phyloP scores from a whole-genome alignment of 1,139 yeast genomes.

The Lodderomyces elongisporus region DNA sequence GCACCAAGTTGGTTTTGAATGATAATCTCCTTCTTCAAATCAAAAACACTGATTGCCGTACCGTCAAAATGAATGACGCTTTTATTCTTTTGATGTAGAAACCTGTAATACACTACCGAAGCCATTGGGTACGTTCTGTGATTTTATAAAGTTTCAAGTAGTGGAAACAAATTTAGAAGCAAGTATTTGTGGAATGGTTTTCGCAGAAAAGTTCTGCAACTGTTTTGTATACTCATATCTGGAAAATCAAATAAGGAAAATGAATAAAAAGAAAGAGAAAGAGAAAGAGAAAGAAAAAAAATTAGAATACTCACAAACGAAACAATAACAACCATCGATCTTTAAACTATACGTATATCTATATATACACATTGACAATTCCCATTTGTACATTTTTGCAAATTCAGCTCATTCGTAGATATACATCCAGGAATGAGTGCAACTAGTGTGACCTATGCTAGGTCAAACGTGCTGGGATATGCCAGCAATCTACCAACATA shows the following conservation, averaged over 20 bases:
- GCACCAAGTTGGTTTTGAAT: conserved; percentile 74
- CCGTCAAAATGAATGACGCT: conserved; percentile 89
- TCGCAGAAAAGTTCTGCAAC: too few species aligned
- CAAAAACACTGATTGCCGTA: conserved; percentile 92
- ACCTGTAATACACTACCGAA: conserved; percentile 83
- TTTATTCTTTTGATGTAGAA: conserved; percentile 77
- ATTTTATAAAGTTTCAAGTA: neutral
- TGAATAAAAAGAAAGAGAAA: neutral
- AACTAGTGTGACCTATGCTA: conserved; percentile 13
- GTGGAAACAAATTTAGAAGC: neutral
- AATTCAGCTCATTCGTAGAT: too few species aligned
- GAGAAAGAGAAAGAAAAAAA: conserved; percentile 5
- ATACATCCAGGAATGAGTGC: too few species aligned
- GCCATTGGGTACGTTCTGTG: conserved; percentile 66
- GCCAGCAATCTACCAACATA: conserved; percentile 19
- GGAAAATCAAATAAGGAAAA: neutral
- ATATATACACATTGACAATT: too few species aligned
- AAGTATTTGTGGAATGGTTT: too few species aligned
- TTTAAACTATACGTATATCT: too few species aligned
- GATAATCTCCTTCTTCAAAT: conserved; percentile 85
- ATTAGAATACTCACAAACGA: too few species aligned
- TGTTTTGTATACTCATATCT: too few species aligned
- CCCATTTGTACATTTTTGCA: too few species aligned
- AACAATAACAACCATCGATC: too few species aligned
- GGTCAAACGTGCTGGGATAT: conserved; percentile 24